Evolutionary conservation across 179 eudicot genomes (phyloP), one percentile per base, ranked within the genome.

Genomic region (Camellia oleifera): DNA sequence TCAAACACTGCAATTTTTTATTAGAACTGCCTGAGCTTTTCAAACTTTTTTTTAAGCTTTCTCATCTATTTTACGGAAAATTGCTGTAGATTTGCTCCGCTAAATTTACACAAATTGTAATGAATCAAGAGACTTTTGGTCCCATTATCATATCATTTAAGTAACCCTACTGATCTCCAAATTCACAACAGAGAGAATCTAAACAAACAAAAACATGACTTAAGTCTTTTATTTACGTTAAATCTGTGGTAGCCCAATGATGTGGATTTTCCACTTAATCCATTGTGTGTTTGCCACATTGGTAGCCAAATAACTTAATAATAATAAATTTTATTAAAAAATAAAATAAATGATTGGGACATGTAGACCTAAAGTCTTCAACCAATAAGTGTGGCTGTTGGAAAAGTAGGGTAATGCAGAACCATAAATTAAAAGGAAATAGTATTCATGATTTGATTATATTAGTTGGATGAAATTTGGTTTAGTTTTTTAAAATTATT

Each of bases 131-230:
- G 40, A 48, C 52, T 48, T 48, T 7, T 4, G 7, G 52, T 48
- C 46, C 40, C 40, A 13, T 58, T 5, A 77, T 64, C 63, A 50
- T 12, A 44, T 18, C 40, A 18, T 76, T 32, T 32, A 45, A 64
- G 23, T 61, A 26, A 63, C 61, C 71, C 60, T 63, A 18, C 11
- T 63, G 45, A 62, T 62, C 5, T 18, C 60, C 12, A 77, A 77
- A 63, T 60, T 48, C 14, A 13, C 72, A 14, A 64, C 71, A 13
- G 13, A 77, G 18, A 76, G 79, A 77, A 77, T 77, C 79, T 64
- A 23, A 50, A 1, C 20, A 3, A 20, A 13, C 18, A 7, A 26
- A 20, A 20, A 32, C 40, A 32, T 32, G 40, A 32, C 40, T 32
- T 32, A 32, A 32, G 2, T 1, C 40, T 32, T 32, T 32, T 32